phyloP scores from a whole-genome alignment of 192 early-diverging fungal genomes.

The Umbelopsis ramanniana region DNA sequence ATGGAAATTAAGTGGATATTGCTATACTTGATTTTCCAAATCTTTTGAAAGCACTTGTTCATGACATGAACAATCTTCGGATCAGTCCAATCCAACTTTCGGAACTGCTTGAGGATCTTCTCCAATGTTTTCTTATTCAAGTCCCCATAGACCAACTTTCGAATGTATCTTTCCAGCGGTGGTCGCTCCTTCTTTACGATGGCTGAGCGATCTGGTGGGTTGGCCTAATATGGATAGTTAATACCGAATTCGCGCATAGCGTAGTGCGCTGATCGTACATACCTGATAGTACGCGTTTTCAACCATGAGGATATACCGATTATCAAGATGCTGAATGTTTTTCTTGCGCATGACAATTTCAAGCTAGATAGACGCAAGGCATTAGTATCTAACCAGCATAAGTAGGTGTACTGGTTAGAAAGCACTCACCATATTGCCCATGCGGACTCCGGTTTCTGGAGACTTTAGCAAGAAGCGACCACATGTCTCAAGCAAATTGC shows the following conservation, averaged over 20 bases:
- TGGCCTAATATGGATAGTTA: conserved; percentile 51
- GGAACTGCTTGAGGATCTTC: conserved; percentile 67
- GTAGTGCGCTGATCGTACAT: neutral
- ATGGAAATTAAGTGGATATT: conserved; percentile 86
- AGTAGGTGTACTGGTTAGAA: neutral
- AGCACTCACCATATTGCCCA: conserved; percentile 65
- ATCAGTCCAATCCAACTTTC: conserved; percentile 89
- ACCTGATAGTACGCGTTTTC: conserved; percentile 92
- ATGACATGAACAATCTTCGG: conserved; percentile 61
- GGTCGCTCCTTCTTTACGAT: conserved; percentile 72
- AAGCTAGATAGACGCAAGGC: conserved; percentile 48
- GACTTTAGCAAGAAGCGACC: conserved; percentile 85
- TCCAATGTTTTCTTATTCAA: conserved; percentile 75
- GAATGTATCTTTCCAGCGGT: conserved; percentile 86
- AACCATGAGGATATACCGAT: conserved; percentile 82
- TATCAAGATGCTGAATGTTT: conserved; percentile 82
- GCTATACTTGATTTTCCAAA: conserved; percentile 93
- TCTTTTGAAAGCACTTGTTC: conserved; percentile 81
- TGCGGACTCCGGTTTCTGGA: conserved; percentile 73
- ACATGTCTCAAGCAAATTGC: conserved; percentile 85
- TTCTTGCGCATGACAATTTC: conserved; percentile 94
- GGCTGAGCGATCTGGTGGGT: conserved; percentile 75
- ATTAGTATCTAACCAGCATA: neutral
- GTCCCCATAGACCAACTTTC: conserved; percentile 87
- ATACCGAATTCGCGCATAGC: no score